Conservation (phyloP, 352 stramenopile genomes). For the Phytophthora ramorum region DNA sequence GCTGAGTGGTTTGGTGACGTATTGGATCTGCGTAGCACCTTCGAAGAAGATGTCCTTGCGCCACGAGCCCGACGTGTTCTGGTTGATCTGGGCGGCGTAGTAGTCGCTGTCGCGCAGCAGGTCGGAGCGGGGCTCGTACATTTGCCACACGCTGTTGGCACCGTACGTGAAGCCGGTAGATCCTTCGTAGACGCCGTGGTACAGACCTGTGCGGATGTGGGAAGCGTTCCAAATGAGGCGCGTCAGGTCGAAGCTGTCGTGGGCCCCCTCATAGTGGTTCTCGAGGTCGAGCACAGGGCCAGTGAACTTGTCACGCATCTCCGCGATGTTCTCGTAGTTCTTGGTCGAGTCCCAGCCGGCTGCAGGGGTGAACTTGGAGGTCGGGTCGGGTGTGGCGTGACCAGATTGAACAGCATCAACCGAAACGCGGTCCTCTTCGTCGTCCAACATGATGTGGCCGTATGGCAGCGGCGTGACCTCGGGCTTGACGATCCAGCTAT, state of each 20-base stretch:
- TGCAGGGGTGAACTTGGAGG: neutral
- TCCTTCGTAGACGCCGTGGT: slow-evolving; percentile 28
- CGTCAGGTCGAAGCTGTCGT: slow-evolving; percentile 12
- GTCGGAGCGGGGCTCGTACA: too few species aligned
- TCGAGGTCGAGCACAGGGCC: slow-evolving; percentile 25
- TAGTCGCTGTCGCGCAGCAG: too few species aligned
- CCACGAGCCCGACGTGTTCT: slow-evolving; percentile 30
- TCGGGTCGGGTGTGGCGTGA: slow-evolving; percentile 7
- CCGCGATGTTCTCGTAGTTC: slow-evolving; percentile 34
- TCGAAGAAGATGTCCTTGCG: slow-evolving; percentile 21
- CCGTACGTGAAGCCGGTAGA: slow-evolving; percentile 26
- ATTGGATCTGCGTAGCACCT: slow-evolving; percentile 16
- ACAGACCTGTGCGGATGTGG: slow-evolving; percentile 25
- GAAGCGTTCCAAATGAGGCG: slow-evolving; percentile 26
- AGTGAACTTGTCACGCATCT: slow-evolving; percentile 32
- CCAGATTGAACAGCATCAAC: slow-evolving; percentile 24
- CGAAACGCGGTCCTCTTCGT: slow-evolving; percentile 20
- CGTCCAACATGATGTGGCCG: slow-evolving; percentile 17
- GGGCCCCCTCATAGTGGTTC: slow-evolving; percentile 32
- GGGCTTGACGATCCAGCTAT: too few species aligned
- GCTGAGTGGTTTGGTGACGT: slow-evolving; percentile 25
- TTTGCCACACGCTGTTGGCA: slow-evolving; percentile 28
- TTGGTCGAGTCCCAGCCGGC: slow-evolving; percentile 28
- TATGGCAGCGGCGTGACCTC: slow-evolving; percentile 7
- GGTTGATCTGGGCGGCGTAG: too few species aligned